Evolutionary conservation across 805 yeast species (phyloP).

Genomic region (Blastobotrys robertii): DNA sequence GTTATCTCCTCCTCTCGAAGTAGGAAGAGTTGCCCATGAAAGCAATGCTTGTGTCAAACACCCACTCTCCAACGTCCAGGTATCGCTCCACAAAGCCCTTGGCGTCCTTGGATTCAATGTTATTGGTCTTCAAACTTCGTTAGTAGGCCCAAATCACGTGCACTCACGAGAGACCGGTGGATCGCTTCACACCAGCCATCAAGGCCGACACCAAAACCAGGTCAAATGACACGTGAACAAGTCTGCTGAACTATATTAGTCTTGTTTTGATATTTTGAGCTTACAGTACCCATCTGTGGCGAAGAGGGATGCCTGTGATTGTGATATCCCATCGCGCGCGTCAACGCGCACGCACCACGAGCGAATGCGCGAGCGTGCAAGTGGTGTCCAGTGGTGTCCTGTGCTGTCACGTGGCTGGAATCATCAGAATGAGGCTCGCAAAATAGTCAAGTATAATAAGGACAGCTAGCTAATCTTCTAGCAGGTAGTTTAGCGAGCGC

Average conservation of each 20-base stretch:
- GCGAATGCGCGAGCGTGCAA: too few species aligned
- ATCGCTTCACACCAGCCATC: slow-evolving; percentile 75
- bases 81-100: slow-evolving; percentile 43
- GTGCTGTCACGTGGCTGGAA: too few species aligned
- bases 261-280: too few species aligned
- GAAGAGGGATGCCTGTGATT: too few species aligned
- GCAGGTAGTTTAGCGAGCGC: too few species aligned
- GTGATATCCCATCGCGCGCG: too few species aligned
- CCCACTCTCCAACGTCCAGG: slow-evolving; percentile 75
- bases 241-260: slow-evolving; percentile 41
- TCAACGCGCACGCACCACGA: too few species aligned
- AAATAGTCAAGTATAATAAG: too few species aligned
- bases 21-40: slow-evolving; percentile 62
- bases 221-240: slow-evolving; percentile 68
- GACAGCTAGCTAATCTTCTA: too few species aligned
- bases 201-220: slow-evolving; percentile 69
- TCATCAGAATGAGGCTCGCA: too few species aligned
- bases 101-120: slow-evolving; percentile 40
- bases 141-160: not conserved
- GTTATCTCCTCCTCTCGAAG: slow-evolving; percentile 36
- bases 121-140: slow-evolving; percentile 34
- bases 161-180: slow-evolving; percentile 57
- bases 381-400: too few species aligned
- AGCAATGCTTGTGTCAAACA: slow-evolving; percentile 63
- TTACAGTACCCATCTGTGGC: too few species aligned